Base-by-base conservation (phyloP, 208 protist genomes). In the Acanthamoeba lenticulata region DNA sequence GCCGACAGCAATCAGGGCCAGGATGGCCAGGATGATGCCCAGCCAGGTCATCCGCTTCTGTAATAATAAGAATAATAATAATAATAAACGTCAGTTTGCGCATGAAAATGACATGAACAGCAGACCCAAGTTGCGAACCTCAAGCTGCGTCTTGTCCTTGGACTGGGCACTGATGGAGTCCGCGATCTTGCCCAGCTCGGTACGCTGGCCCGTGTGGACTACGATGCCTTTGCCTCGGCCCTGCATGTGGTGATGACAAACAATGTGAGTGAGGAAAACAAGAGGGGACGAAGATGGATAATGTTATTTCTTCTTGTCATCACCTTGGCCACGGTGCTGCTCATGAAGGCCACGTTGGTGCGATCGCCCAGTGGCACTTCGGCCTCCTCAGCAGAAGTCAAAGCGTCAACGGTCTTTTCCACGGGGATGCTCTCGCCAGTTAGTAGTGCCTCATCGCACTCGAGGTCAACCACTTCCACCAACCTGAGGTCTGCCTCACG, bases 391-490 rank as follows among this genome's bases (percentile, higher is more conserved):
- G 19, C 11, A 11, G 21, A 38, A 36, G 67, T 21, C 34, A 21
- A 36, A 19, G 89, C 36, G 7, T 83, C 60, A 45, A 49, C 36
- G 29, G 47, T 62, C 96, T 98, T 98, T 32, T 94, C 67, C 27
- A 97, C 90, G 11, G 96, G 94, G 34, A 95, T 86, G 42, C 95
- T 94, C 94, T 99, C 99, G 29, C 98, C 98, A 90, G 98, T 99
- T 6, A 99, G 94, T 83, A 98, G 98, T 0, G 97, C 97, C 92
- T 99, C 98, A 83, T 99, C 98, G 57, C 24, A 97, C 42, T 95
- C 89, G 11, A 95, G 34, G 38, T 95, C 47, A 11, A 88, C 90
- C 24, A 89, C 85, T 38, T 95, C 94, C 17, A 98, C 13, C 15
- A 99, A 60, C 57, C 98, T 98, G 52, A 98, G 94, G 94, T 99